phyloP scores from a whole-genome alignment of 192 early-diverging fungal species.

The Coemansia erecta region DNA sequence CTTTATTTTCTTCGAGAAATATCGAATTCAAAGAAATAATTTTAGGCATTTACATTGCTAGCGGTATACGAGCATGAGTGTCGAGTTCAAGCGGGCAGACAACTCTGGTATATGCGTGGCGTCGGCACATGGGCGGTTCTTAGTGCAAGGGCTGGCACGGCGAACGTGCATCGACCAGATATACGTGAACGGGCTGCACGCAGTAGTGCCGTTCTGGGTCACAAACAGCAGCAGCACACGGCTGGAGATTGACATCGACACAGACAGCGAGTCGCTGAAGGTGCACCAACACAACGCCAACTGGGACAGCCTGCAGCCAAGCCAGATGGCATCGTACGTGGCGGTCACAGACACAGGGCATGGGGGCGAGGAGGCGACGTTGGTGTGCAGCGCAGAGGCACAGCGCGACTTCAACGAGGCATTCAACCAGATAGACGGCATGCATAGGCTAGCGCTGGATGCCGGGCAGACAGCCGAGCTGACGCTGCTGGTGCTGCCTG shows the following conservation, averaged over 20 bases:
- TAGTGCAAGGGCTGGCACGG: slow-evolving; percentile 35
- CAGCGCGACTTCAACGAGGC: slow-evolving; percentile 77
- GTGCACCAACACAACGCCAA: slow-evolving; percentile 46
- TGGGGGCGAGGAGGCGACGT: slow-evolving; percentile 4
- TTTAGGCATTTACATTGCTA: too few relatives aligned
- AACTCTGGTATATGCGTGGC: slow-evolving; percentile 15
- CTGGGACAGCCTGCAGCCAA: slow-evolving; percentile 29
- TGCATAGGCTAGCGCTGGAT: slow-evolving; percentile 64
- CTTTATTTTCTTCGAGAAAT: too few relatives aligned
- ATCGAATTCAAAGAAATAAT: too few relatives aligned
- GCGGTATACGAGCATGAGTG: too few relatives aligned
- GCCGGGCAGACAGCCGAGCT: slow-evolving; percentile 68
- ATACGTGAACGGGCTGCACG: slow-evolving; percentile 45
- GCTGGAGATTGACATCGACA: slow-evolving; percentile 9
- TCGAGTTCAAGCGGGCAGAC: slow-evolving; percentile 13
- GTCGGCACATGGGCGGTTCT: slow-evolving; percentile 26
- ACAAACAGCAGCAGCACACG: slow-evolving; percentile 17
- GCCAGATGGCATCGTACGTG: slow-evolving; percentile 29
- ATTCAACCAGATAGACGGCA: slow-evolving; percentile 89
- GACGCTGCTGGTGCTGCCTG: slow-evolving; percentile 68
- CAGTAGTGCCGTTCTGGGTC: slow-evolving; percentile 47
- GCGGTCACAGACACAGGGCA: slow-evolving; percentile 1
- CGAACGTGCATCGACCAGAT: slow-evolving; percentile 34
- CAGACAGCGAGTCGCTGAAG: slow-evolving; percentile 13
- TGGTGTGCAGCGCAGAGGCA: slow-evolving; percentile 27